Evolutionary conservation across 2,329 filamentous ascomycete species (phyloP).

Genomic region (Penicillium sumatraense): DNA sequence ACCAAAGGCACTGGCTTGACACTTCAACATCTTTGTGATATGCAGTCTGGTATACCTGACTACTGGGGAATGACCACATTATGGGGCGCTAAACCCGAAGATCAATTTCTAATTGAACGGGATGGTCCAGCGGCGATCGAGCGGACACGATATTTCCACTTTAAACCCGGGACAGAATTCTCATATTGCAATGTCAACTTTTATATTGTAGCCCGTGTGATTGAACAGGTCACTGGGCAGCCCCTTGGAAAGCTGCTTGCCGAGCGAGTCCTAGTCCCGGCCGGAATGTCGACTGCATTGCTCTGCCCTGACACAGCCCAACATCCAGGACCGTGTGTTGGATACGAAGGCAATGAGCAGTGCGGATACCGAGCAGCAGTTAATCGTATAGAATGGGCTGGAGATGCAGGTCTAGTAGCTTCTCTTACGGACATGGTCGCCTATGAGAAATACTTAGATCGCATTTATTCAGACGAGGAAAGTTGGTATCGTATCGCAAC

Average conservation of each 20-base stretch:
- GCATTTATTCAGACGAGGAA: conserved; percentile 31
- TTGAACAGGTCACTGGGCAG: conserved; percentile 45
- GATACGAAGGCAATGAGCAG: conserved; percentile 49
- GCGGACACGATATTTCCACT: conserved; percentile 45
- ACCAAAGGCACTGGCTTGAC: conserved; percentile 35
- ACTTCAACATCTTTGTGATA: conserved; percentile 45
- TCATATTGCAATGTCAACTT: conserved; percentile 54
- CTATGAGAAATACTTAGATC: conserved; percentile 49
- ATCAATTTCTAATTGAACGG: conserved; percentile 41
- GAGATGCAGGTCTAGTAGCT: conserved; percentile 51
- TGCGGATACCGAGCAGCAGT: conserved; percentile 41
- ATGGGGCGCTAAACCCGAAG: conserved; percentile 49
- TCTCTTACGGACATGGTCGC: conserved; percentile 53
- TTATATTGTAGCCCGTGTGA: conserved; percentile 40
- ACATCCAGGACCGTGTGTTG: conserved; percentile 46
- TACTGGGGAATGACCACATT: conserved; percentile 52
- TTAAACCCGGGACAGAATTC: conserved; percentile 48
- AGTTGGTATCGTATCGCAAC: conserved; percentile 42
- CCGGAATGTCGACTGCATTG: conserved; percentile 48
- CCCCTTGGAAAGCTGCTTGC: conserved; percentile 41
- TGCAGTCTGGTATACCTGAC: conserved; percentile 51
- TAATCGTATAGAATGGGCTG: conserved; percentile 53
- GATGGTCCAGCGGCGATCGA: conserved; percentile 35
- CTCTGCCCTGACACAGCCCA: conserved; percentile 44
- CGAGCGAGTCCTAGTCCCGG: conserved; percentile 46